Conservation (phyloP, 1,284 basidiomycete species). For the Cronartium quercuum region DNA sequence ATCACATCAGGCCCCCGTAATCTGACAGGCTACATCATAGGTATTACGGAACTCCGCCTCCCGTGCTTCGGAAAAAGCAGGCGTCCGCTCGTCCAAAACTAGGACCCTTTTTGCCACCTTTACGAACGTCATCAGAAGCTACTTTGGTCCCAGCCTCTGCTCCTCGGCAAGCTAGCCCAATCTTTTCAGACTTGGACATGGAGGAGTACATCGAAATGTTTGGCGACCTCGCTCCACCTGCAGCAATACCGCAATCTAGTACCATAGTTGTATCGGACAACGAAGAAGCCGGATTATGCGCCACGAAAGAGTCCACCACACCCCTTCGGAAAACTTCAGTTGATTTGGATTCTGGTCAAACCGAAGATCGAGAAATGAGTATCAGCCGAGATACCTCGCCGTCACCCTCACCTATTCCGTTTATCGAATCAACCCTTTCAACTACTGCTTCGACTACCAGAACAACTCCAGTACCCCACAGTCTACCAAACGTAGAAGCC, state of each 20-base stretch:
- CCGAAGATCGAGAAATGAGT: neutral
- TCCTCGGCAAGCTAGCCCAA: neutral
- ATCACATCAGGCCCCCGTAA: neutral
- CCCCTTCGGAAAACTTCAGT: neutral
- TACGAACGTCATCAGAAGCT: neutral
- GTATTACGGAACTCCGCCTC: constrained; percentile 23
- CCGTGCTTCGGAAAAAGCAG: neutral
- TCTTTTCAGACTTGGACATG: constrained; percentile 22
- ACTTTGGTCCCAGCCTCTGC: neutral
- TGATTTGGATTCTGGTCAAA: too few relatives aligned
- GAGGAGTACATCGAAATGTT: constrained; percentile 24
- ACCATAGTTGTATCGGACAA: neutral
- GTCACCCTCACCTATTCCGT: neutral
- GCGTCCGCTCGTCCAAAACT: neutral
- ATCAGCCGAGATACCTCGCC: neutral
- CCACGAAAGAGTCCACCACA: neutral
- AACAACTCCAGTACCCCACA: neutral
- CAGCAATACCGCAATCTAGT: neutral
- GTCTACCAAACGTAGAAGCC: neutral
- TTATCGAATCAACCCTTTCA: neutral
- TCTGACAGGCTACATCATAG: neutral
- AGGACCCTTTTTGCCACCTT: neutral
- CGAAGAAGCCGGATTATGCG: neutral
- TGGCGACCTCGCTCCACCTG: neutral
- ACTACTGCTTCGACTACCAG: neutral